Evolutionary conservation across 2,329 filamentous ascomycete genomes (phyloP).

Genomic region (Venturiaceae sp.): DNA sequence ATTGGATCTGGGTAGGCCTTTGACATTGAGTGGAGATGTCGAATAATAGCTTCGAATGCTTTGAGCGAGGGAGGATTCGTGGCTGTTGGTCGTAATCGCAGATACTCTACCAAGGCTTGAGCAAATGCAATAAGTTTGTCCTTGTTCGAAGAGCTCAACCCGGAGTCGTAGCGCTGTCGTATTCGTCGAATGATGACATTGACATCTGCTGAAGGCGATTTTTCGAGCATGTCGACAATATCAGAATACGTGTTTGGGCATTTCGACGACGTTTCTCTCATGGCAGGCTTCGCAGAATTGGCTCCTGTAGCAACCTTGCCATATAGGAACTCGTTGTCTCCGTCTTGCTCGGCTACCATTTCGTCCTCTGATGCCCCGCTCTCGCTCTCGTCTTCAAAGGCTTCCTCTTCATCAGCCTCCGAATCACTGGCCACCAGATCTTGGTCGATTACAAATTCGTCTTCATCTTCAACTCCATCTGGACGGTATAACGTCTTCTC

Average conservation of each 20-base stretch:
- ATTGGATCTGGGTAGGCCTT: conserved; percentile 76
- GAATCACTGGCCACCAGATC: conserved; percentile 78
- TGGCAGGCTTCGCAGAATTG: conserved; percentile 60
- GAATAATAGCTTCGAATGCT: conserved; percentile 68
- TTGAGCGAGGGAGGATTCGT: conserved; percentile 45
- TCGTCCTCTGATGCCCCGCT: conserved; percentile 46
- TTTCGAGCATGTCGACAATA: conserved; percentile 54
- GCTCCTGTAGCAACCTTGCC: conserved; percentile 23
- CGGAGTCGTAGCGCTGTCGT: conserved; percentile 83
- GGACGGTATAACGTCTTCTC: conserved; percentile 35
- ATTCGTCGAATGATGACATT: conserved; percentile 81
- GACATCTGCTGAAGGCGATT: conserved; percentile 54
- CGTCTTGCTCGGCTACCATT: neutral
- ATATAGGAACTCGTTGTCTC: conserved; percentile 6
- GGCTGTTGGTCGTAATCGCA: conserved; percentile 36
- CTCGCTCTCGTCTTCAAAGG: conserved; percentile 47
- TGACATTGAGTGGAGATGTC: conserved; percentile 86
- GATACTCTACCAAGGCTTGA: conserved; percentile 54
- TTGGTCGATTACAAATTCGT: conserved; percentile 86
- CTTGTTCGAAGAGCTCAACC: conserved; percentile 78
- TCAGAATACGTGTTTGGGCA: conserved; percentile 74
- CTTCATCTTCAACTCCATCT: conserved; percentile 67
- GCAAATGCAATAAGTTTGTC: conserved; percentile 65
- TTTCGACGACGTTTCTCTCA: conserved; percentile 42
- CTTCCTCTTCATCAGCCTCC: conserved; percentile 30